Evolutionary conservation across 139 green algal species (phyloP), one percentile per base, ranked within the genome.

Genomic region (Nannochloris sp.): DNA sequence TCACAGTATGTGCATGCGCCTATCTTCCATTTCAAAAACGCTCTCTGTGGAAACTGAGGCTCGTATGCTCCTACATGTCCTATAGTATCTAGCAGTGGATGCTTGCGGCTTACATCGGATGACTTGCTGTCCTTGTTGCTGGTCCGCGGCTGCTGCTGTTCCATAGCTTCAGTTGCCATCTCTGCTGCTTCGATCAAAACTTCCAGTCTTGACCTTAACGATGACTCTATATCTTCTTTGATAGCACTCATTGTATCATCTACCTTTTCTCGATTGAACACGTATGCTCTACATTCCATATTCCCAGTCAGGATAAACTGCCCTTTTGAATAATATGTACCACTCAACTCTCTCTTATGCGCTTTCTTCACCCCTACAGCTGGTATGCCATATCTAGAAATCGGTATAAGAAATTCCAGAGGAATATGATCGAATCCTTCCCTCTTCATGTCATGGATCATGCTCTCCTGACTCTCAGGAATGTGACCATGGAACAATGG

Each of bases 221-320:
- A 65, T 27, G 44, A 46, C n/a, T 53, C 15, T 27, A 70, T 50
- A 50, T 76, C 69, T 3, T 25, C 40, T 25, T 54, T 25, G 2
- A 76, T 24, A 48, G 56, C 62, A 16, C 67, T 29, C n/a, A 68
- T 57, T 18, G 62, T 64, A 27, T 57, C 56, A 9, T 25, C 44
- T 15, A 48, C 44, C 0, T 44, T n/a, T 44, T 76, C 69, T 0
- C 69, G 29, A 12, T 57, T 57, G 58, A 62, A 57, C 46, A 76
- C 27, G 29, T 43, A 76, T 0, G 56, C 69, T 11, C 69, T 55
- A 19, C 62, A 67, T 40, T 76, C 62, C 24, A 76, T 60, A 36
- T 21, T 21, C 14, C 69, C 69, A 15, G 6, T 3, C 5, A 76
- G 34, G 16, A 6, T 6, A 21, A 70, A 34, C 5, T 15, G 5